phyloP scores from a whole-genome alignment of 2,329 filamentous ascomycete species.

The Pseudocercospora vitis region DNA sequence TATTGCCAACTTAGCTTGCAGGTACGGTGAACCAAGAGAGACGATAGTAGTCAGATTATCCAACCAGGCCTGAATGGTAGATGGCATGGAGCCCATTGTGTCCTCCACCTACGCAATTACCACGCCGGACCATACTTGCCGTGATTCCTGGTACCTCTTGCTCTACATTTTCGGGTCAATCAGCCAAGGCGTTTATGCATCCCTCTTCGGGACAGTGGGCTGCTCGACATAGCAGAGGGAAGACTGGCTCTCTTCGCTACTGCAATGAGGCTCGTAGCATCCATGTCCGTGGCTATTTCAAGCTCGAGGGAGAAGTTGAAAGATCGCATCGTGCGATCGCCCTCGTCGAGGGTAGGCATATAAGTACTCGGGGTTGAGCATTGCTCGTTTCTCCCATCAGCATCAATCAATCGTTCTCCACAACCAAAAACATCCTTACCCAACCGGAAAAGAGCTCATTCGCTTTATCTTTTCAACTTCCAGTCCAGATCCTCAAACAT shows the following conservation, averaged over 20 bases:
- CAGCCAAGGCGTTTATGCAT: neutral
- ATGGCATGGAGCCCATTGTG: neutral
- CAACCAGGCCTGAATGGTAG: neutral
- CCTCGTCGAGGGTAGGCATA: neutral
- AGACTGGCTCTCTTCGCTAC: neutral
- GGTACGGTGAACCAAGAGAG: neutral
- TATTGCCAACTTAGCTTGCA: constrained; percentile 2
- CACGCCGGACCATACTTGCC: neutral
- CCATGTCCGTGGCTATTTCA: neutral
- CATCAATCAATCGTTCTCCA: neutral
- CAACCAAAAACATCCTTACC: neutral
- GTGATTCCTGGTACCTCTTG: neutral
- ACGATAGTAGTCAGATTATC: neutral
- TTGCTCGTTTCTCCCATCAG: neutral
- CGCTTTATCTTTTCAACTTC: neutral
- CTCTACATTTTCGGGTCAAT: constrained; percentile 1
- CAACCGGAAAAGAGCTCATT: neutral
- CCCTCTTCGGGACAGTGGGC: neutral
- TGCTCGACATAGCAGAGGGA: neutral
- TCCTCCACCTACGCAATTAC: neutral
- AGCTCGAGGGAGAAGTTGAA: neutral
- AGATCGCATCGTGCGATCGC: neutral
- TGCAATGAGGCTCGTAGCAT: neutral
- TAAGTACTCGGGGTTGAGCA: neutral
- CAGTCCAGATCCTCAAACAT: neutral